Conservation (phyloP, 805 yeast species). For the Dipodascopsis tothii region DNA sequence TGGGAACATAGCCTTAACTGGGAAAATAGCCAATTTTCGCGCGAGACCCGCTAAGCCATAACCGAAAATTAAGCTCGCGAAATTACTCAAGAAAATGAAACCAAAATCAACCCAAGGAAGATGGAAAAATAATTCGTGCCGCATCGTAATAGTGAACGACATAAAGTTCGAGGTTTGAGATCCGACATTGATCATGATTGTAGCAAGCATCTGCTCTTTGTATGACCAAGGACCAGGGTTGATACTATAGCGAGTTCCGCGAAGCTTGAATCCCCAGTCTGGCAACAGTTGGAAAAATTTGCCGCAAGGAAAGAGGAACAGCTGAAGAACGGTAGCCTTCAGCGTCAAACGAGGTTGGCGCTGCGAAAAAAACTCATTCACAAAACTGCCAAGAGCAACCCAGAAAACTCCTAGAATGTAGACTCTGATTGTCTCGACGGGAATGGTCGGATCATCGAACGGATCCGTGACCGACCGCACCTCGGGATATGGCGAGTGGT, state of each 20-base stretch:
- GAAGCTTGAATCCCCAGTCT: conserved; percentile 15
- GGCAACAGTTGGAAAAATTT: conserved; percentile 23
- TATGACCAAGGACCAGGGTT: conserved; percentile 56
- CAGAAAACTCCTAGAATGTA: conserved; percentile 46
- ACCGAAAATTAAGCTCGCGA: conserved; percentile 56
- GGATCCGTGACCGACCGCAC: conserved; percentile 51
- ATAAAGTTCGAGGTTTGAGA: conserved; percentile 7
- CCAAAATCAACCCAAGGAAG: conserved; percentile 36
- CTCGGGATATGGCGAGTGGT: conserved; percentile 52
- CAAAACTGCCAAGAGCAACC: conserved; percentile 50
- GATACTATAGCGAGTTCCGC: conserved; percentile 36
- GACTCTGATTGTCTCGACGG: conserved; percentile 46
- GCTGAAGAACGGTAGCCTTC: conserved; percentile 56
- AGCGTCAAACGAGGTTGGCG: conserved; percentile 51
- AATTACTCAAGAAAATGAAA: conserved; percentile 45
- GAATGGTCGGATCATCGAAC: conserved; percentile 41
- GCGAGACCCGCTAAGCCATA: conserved; percentile 60
- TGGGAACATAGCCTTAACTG: conserved; percentile 56
- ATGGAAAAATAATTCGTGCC: conserved; percentile 15
- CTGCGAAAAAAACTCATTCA: conserved; percentile 52
- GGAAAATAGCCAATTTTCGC: conserved; percentile 50
- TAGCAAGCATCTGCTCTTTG: conserved; percentile 56
- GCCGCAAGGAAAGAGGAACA: conserved; percentile 56
- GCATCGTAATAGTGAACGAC: conserved; percentile 4
- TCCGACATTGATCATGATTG: conserved; percentile 31